Base-by-base conservation (phyloP, 1,139 yeast species). In the Zygoascus hellenicus region DNA sequence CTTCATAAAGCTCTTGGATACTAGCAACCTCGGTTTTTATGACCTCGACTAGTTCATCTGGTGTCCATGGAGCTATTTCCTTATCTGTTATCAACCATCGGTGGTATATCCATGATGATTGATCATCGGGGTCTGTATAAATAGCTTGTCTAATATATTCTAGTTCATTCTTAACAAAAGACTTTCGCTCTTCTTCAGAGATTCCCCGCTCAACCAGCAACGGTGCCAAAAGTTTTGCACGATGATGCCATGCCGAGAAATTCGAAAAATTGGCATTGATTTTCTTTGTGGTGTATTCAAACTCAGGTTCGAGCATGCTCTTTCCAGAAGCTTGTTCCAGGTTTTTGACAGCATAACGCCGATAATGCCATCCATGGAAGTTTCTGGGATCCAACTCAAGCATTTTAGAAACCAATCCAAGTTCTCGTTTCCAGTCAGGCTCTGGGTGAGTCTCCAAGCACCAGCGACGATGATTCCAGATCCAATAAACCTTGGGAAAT, bases 381-480 rank as follows among this genome's bases (percentile, higher is more conserved):
- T 92, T 92, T 55, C 98, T 74, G 28, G 85, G 74, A 62, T 92
- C 98, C 52, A 77, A 64, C 33, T 76, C 75, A 48, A 92, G 71
- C 58, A 92, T 68, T 59, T 79, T 81, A 45, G 78, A 77, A 1
- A 87, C 90, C 9, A 88, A 73, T 1, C 65, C 73, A 56, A 92
- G 67, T 60, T 92, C 98, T 42, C 64, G 66, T 11, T 71, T 62
- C 95, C 95, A 89, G 48, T 83, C 69, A 3, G 77, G 74, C 0
- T 61, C 58, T 5, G 83, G 80, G 43, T 79, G 69, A 50, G 73
- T 70, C 47, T 75, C 72, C 37, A 92, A 67, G 45, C 87, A 77
- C 98, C 98, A 92, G 16, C 77, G 68, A 30, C 99, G 74, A 63
- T 92, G 97, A 59, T 83, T 85, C 97, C 97, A 92, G 15, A 92